A percentile compares a stretch with the other conserved stretches of the same genome.
Evolutionary conservation across 1,284 basidiomycete genomes (phyloP).

Genomic region (Takashimella tepidaria): DNA sequence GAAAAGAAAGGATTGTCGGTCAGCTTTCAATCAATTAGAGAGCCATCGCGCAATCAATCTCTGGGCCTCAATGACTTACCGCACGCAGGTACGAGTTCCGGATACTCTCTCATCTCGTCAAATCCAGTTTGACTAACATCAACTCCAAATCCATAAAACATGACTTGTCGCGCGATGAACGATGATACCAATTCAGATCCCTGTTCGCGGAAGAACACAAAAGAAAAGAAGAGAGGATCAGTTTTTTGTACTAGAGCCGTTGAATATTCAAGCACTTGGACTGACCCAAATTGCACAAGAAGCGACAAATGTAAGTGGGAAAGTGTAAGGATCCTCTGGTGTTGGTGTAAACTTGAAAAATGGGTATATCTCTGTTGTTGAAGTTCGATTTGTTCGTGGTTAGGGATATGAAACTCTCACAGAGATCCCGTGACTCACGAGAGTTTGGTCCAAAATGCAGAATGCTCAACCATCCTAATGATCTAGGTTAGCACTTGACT

Average conservation of each 20-base stretch:
- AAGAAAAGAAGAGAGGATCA: not conserved
- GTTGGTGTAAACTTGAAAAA: conserved; percentile 53
- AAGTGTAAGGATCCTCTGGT: conserved; percentile 55
- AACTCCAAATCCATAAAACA: conserved; percentile 48
- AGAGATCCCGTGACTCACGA: conserved; percentile 20
- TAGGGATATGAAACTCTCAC: not conserved
- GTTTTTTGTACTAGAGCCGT: not conserved
- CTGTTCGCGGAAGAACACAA: too few relatives aligned
- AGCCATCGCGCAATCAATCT: not conserved
- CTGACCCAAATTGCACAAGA: conserved; percentile 53
- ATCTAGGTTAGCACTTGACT: too few relatives aligned
- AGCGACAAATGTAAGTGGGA: conserved; percentile 53
- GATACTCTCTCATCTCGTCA: conserved; percentile 54
- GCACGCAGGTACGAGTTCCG: conserved; percentile 47
- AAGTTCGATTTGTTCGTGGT: too few relatives aligned
- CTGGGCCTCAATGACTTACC: conserved; percentile 14
- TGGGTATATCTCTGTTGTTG: conserved; percentile 51
- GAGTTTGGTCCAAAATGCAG: conserved; percentile 55
- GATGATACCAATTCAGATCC: conserved; percentile 51
- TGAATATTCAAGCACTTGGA: not conserved
- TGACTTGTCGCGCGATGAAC: conserved; percentile 51
- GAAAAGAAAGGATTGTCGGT: not conserved
- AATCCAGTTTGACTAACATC: conserved; percentile 53
- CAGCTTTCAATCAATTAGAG: not conserved
- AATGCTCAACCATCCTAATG: conserved; percentile 47